Percentiles rank a stretch among this genome's conserved stretches.
Evolutionary conservation across 768 basidiomycete species (phyloP).

Genomic region (Psilocybe azurescens): DNA sequence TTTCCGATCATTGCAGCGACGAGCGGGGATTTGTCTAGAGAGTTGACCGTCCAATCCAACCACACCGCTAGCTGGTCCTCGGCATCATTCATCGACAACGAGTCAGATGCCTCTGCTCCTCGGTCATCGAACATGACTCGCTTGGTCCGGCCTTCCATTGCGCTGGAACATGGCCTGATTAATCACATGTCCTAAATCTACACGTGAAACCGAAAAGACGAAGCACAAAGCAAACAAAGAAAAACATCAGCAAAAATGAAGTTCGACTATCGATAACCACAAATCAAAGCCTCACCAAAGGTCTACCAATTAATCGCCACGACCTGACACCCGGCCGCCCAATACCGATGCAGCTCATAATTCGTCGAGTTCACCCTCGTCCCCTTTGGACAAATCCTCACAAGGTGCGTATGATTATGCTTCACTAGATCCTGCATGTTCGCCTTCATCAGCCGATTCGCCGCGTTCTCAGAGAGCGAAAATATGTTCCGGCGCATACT

Average conservation of each 20-base stretch:
- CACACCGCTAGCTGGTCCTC: conserved; percentile 47
- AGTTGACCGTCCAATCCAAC: conserved; percentile 55
- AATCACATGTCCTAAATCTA: conserved; percentile 79
- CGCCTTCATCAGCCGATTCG: conserved; percentile 75
- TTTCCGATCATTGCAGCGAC: conserved; percentile 45
- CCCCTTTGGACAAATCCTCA: conserved; percentile 88
- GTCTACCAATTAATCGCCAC: conserved; percentile 99
- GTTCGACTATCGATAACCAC: no score
- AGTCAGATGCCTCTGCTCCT: not conserved
- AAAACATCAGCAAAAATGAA: not conserved
- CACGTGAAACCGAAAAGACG: conserved; percentile 27
- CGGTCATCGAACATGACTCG: conserved; percentile 27
- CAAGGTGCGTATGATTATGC: conserved; percentile 84
- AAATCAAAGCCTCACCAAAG: conserved; percentile 59
- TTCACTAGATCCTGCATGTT: conserved; percentile 77
- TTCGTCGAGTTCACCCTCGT: conserved; percentile 83
- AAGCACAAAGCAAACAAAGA: conserved; percentile 49
- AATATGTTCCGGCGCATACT: conserved; percentile 89
- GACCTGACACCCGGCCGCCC: conserved; percentile 88
- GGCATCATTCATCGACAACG: conserved; percentile 29
- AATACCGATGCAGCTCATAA: conserved; percentile 87
- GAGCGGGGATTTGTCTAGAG: conserved; percentile 57
- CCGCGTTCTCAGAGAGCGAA: conserved; percentile 86
- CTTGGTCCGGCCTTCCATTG: conserved; percentile 44
- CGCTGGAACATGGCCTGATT: conserved; percentile 64